phyloP scores from a whole-genome alignment of 352 stramenopile genomes.

The Lagenidium sp. region DNA sequence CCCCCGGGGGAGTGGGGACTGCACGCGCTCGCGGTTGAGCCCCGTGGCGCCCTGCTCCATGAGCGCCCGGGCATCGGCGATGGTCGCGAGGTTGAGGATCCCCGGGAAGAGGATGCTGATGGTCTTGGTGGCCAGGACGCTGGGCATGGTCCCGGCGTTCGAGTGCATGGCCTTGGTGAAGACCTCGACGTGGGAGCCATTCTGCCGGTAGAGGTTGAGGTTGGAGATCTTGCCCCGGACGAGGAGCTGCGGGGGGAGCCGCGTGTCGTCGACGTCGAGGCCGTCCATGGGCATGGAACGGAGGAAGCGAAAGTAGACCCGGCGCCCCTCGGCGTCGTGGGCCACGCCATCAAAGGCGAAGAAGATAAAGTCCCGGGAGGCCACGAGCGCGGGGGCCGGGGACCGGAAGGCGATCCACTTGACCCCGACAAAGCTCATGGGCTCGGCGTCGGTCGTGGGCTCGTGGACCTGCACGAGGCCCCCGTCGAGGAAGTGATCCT shows the following conservation, averaged over 20 bases:
- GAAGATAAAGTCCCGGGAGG: conserved; percentile 32
- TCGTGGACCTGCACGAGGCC: conserved; percentile 29
- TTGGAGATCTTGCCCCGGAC: conserved; percentile 33
- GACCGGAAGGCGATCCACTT: conserved; percentile 35
- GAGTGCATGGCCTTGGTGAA: conserved; percentile 24
- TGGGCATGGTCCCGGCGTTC: conserved; percentile 22
- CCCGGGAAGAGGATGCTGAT: conserved; percentile 25
- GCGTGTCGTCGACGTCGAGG: conserved; percentile 12
- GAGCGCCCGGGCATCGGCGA: conserved; percentile 20
- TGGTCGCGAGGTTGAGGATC: conserved; percentile 22
- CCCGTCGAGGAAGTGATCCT: conserved; percentile 33
- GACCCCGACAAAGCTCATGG: conserved; percentile 35
- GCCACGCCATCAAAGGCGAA: conserved; percentile 27
- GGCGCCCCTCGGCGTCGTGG: conserved; percentile 22
- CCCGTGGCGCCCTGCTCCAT: conserved; percentile 15
- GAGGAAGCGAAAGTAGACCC: conserved; percentile 19
- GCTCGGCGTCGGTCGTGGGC: conserved; percentile 21
- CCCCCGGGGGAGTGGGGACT: background rate
- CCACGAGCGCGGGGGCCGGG: conserved; percentile 20
- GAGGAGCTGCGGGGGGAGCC: conserved; percentile 18
- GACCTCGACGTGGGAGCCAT: conserved; percentile 19
- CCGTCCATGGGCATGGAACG: conserved; percentile 33
- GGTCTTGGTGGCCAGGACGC: conserved; percentile 26
- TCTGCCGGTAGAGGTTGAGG: conserved; percentile 25
- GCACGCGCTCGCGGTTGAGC: conserved; percentile 5